phyloP scores from a whole-genome alignment of 441 rosid species.

The Jatropha podagrica region DNA sequence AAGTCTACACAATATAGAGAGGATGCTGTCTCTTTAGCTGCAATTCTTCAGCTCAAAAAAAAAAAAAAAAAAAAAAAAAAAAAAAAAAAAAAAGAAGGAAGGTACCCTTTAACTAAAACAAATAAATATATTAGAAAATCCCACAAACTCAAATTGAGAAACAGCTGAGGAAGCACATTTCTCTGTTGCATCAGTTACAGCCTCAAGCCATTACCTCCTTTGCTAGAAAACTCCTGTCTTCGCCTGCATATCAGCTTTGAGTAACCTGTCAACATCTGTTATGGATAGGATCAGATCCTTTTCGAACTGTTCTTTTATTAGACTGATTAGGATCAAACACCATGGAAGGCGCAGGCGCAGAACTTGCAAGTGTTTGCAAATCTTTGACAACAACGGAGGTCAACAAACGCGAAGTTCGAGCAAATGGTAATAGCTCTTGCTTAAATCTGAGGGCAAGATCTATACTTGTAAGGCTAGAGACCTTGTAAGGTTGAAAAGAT shows the following conservation, averaged over 20 bases:
- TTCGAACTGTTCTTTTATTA: conserved; percentile 59
- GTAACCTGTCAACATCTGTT: conserved; percentile 53
- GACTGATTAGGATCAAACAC: conserved; percentile 65
- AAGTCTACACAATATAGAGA: conserved; percentile 31
- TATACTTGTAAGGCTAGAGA: conserved; percentile 39
- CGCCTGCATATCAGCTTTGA: conserved; percentile 6
- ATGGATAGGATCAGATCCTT: conserved; percentile 91
- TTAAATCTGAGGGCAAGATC: conserved; percentile 47
- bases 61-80: neutral
- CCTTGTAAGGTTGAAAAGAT: conserved; percentile 41
- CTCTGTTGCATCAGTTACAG: conserved; percentile 28
- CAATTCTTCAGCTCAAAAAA: conserved; percentile 22
- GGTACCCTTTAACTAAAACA: conserved; percentile 20
- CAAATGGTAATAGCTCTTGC: conserved; percentile 29
- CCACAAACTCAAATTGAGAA: conserved; percentile 26
- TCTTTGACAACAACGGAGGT: conserved; percentile 32
- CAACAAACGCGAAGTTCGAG: conserved; percentile 38
- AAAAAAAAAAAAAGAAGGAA: neutral
- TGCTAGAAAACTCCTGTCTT: conserved; percentile 21
- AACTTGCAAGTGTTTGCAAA: conserved; percentile 28
- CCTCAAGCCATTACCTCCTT: conserved; percentile 31
- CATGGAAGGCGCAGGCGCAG: conserved; percentile 57
- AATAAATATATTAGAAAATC: conserved; percentile 25
- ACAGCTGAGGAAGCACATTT: conserved; percentile 18
- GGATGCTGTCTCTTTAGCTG: conserved; percentile 26